A percentile compares a stretch with the other conserved stretches of the same genome.
Conservation (phyloP, 2,329 filamentous ascomycete species). For the Pseudogymnoascus sp. region DNA sequence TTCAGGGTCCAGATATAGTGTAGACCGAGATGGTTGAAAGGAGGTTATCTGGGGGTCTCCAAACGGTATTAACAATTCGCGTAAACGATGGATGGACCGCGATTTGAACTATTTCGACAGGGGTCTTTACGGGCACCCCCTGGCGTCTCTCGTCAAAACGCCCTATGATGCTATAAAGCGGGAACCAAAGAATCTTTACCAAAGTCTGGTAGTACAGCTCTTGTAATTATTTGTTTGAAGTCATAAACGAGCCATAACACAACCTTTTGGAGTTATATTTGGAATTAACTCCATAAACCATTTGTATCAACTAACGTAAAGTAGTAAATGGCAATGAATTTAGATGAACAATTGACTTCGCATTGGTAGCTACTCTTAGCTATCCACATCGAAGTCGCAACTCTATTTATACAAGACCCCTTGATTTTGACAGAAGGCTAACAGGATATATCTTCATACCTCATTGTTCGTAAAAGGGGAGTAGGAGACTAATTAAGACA, state of each 20-base stretch:
- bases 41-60: neutral
- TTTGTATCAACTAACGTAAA: neutral
- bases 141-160: conserved; percentile 1
- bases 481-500: conserved; percentile 14
- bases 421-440: conserved; percentile 4
- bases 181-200: conserved; percentile 5
- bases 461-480: conserved; percentile 10
- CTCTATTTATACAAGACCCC: conserved; percentile 8
- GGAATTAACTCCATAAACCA: neutral
- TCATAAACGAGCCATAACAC: neutral
- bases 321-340: neutral
- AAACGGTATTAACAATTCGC: conserved; percentile 9
- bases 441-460: conserved; percentile 8
- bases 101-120: conserved; percentile 10
- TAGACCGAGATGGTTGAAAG: conserved; percentile 3
- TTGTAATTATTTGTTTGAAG: neutral
- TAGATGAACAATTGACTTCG: neutral
- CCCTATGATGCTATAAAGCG: conserved; percentile 7
- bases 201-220: neutral
- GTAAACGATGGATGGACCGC: conserved; percentile 8
- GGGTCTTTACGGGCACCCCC: conserved; percentile 2
- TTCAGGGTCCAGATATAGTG: neutral
- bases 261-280: neutral
- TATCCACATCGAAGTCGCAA: conserved; percentile 5
- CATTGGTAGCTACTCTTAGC: neutral